phyloP scores from a whole-genome alignment of 768 basidiomycete genomes.

The Rhizopogon vinicolor region DNA sequence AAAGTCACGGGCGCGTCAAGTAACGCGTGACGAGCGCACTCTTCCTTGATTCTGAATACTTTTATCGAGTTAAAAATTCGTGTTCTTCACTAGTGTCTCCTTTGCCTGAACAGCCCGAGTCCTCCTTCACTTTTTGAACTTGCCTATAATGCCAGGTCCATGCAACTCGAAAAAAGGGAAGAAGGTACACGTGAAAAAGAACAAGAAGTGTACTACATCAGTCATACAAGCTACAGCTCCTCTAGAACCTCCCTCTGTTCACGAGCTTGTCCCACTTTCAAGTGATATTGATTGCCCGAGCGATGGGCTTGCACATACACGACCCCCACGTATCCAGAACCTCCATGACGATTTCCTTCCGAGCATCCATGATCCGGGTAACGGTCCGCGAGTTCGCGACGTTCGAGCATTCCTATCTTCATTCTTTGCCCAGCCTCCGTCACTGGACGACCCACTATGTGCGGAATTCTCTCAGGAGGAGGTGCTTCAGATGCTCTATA shows the following conservation, averaged over 20 bases:
- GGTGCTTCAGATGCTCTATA: slow-evolving; percentile 66
- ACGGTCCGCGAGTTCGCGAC: slow-evolving; percentile 71
- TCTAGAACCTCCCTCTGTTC: not conserved
- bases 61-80: too few species aligned
- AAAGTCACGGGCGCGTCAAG: too few species aligned
- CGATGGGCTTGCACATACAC: not conserved
- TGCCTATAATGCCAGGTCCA: slow-evolving; percentile 22
- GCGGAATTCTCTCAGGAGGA: slow-evolving; percentile 77
- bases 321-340: not conserved
- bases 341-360: slow-evolving; percentile 30
- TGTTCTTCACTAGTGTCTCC: too few species aligned
- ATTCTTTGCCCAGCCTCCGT: slow-evolving; percentile 65
- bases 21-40: too few species aligned
- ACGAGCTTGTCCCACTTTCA: not conserved
- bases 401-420: slow-evolving; percentile 59
- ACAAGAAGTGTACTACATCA: slow-evolving; percentile 18
- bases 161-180: slow-evolving; percentile 48
- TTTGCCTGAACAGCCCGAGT: too few species aligned
- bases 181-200: slow-evolving; percentile 29
- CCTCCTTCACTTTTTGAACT: too few species aligned
- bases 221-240: not conserved
- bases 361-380: slow-evolving; percentile 74
- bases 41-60: too few species aligned
- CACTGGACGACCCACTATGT: slow-evolving; percentile 61
- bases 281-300: not conserved